phyloP scores from a whole-genome alignment of 257 asterid genomes.

The Solanum sparsipilum region DNA sequence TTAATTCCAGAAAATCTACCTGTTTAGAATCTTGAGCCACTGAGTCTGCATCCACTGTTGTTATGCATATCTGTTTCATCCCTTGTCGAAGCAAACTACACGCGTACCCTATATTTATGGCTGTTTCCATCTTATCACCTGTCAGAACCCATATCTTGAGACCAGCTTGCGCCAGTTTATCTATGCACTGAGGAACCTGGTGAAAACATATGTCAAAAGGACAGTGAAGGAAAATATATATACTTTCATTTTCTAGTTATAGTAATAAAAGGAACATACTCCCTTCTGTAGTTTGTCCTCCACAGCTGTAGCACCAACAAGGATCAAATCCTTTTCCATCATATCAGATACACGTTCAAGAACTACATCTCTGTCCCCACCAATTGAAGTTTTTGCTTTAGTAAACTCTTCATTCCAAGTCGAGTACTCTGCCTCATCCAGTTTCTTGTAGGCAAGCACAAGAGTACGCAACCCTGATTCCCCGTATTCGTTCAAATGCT shows the following conservation, averaged over 20 bases:
- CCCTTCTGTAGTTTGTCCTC: slow-evolving; percentile 99
- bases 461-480: slow-evolving; percentile 93
- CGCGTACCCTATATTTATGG: slow-evolving; percentile 90
- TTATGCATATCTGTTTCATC: slow-evolving; percentile 82
- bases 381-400: slow-evolving; percentile 75
- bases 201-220: slow-evolving; percentile 4
- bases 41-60: slow-evolving; percentile 30
- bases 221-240: neutral
- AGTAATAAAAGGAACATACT: slow-evolving; percentile 28
- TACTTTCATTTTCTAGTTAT: neutral
- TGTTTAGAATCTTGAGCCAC: slow-evolving; percentile 36
- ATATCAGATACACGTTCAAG: slow-evolving; percentile 79
- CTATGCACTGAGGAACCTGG: slow-evolving; percentile 98
- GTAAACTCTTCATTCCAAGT: slow-evolving; percentile 88
- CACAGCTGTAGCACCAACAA: slow-evolving; percentile 97
- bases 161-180: slow-evolving; percentile 97
- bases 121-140: slow-evolving; percentile 99
- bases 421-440: slow-evolving; percentile 61
- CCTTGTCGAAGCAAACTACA: slow-evolving; percentile 99
- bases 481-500: slow-evolving; percentile 85
- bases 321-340: slow-evolving; percentile 89
- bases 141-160: slow-evolving; percentile 97
- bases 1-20: slow-evolving; percentile 35
- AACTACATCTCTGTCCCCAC: slow-evolving; percentile 70
- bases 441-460: slow-evolving; percentile 89